Evolutionary conservation across 225 moss, liverwort and hornwort genomes (phyloP).

Genomic region (Sphagnum contortum): DNA sequence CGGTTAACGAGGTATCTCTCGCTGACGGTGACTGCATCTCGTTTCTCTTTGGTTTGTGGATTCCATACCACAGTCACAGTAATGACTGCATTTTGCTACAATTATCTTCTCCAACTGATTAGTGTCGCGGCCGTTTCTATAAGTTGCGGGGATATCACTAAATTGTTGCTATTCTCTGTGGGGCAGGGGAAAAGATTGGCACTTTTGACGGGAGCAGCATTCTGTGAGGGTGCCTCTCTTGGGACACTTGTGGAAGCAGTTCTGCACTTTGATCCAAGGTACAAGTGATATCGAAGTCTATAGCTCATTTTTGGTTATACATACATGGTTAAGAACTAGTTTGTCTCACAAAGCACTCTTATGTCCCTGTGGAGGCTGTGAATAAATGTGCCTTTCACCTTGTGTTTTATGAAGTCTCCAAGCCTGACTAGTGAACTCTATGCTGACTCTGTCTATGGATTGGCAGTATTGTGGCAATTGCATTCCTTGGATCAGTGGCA

Average conservation of each 20-base stretch:
- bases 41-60: too few species aligned
- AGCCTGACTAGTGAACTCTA: neutral
- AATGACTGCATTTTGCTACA: too few species aligned
- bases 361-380: too few species aligned
- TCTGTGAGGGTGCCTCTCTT: conserved; percentile 71
- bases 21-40: too few species aligned
- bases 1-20: conserved; percentile 49
- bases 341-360: too few species aligned
- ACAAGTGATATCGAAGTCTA: neutral
- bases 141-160: too few species aligned
- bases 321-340: too few species aligned
- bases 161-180: too few species aligned
- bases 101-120: too few species aligned
- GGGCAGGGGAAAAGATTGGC: conserved; percentile 53
- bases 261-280: conserved; percentile 64
- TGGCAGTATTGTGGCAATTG: conserved; percentile 67
- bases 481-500: conserved; percentile 72
- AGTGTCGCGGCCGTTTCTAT: too few species aligned
- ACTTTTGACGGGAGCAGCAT: conserved; percentile 72
- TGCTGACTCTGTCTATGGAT: neutral
- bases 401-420: neutral
- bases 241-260: conserved; percentile 68
- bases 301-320: too few species aligned
- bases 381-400: neutral
- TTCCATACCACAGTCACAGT: too few species aligned